Base-by-base conservation (phyloP, 169 alveolate species). In the Eimeria acervulina region DNA sequence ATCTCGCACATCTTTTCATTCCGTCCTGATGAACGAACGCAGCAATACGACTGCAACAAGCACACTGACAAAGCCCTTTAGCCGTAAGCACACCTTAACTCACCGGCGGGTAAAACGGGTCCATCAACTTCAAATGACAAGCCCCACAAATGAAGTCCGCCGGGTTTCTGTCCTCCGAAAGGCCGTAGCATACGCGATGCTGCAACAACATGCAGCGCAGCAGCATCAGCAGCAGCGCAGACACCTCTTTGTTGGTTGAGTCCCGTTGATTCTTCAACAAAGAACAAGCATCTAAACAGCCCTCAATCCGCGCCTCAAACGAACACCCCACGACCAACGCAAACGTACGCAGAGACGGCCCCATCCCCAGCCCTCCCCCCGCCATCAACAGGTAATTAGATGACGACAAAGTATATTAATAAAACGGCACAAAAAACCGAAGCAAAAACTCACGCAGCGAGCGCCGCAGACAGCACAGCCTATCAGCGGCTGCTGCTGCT, bases 401-500 rank as follows among this genome's bases (percentile, higher is more conserved):
- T 6, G 47, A n/a, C 36, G 1, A 31, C 33, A 74, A 13, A 28
- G 2, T 15, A 15, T 26, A 13, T 47, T 23, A 44, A 26, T 12
- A 21, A 26, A 44, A 15, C 59, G n/a, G 42, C 42, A 23, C 33
- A 23, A 36, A 36, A 23, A 26, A 19, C 4, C 26, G 28, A 19
- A n/a, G 17, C n/a, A 44, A 44, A 81, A 47, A 76, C 90, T 81
- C 52, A 44, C 74, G 28, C 90, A 51, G 72, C 63, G 72, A n/a
- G 51, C 31, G 51, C 90, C 66, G 31, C 90, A 81, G 33, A 31
- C 21, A 19, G 70, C 21, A 74, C 66, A 52, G 90, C 52, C 31
- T 31, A 51, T 44, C 66, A 81, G 72, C 72, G 66, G 90, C 90
- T 81, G 90, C 90, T 81, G 90, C 51, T 81, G 90, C 90, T 81